Evolutionary conservation across 2,329 filamentous ascomycete genomes (phyloP).

Genomic region (Colletotrichum liriopes): DNA sequence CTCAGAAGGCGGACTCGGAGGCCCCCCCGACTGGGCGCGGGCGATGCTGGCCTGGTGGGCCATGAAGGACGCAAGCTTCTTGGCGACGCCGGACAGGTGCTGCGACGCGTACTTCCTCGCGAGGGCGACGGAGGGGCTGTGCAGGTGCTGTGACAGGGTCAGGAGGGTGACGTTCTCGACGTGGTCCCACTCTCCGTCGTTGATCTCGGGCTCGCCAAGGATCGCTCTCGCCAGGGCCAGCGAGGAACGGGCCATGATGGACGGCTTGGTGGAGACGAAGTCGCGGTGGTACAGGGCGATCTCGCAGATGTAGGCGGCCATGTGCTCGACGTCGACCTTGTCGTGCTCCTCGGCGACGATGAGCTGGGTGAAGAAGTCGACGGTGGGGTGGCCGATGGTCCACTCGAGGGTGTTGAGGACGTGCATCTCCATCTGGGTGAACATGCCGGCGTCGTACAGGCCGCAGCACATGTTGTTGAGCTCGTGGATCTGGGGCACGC

Average conservation of each 20-base stretch:
- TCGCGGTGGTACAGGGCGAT: slow-evolving; percentile 97
- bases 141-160: slow-evolving; percentile 71
- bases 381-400: slow-evolving; percentile 95
- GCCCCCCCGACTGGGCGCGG: slow-evolving; percentile 63
- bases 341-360: slow-evolving; percentile 84
- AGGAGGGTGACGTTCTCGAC: slow-evolving; percentile 78
- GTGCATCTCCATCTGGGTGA: slow-evolving; percentile 99
- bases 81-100: slow-evolving; percentile 68
- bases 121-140: slow-evolving; percentile 71
- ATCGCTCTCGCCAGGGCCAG: slow-evolving; percentile 90
- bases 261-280: slow-evolving; percentile 93
- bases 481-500: slow-evolving; percentile 97
- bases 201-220: slow-evolving; percentile 83
- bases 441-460: slow-evolving; percentile 99
- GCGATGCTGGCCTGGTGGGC: slow-evolving; percentile 72
- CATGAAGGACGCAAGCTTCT: slow-evolving; percentile 72
- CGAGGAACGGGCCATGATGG: slow-evolving; percentile 89
- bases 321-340: slow-evolving; percentile 91
- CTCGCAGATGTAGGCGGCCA: slow-evolving; percentile 95
- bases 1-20: slow-evolving; percentile 74
- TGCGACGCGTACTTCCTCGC: slow-evolving; percentile 73
- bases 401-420: slow-evolving; percentile 97
- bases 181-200: slow-evolving; percentile 83
- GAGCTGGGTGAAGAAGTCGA: slow-evolving; percentile 93
- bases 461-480: slow-evolving; percentile 99